A percentile compares a stretch with the other conserved stretches of the same genome.
Conservation (phyloP, 1,284 basidiomycete species). For the Tremellales sp. region DNA sequence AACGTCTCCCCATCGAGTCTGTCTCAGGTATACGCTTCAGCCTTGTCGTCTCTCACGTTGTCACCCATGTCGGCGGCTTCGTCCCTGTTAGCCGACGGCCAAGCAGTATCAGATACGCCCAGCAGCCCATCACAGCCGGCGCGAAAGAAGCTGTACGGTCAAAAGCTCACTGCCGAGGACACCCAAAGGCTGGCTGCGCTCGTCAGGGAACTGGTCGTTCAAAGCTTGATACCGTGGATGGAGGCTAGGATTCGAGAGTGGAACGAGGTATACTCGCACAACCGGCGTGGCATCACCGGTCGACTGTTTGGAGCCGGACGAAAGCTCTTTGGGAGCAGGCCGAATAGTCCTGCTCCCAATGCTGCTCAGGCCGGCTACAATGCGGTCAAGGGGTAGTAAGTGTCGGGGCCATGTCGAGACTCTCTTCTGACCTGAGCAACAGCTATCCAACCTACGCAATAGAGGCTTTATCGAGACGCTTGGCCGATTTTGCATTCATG, state of each 20-base stretch:
- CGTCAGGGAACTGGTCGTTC: conserved; percentile 81
- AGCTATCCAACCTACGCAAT: conserved; percentile 51
- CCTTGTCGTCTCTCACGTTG: conserved; percentile 36
- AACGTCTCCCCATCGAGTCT: conserved; percentile 26
- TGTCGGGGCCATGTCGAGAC: not conserved
- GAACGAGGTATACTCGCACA: conserved; percentile 87
- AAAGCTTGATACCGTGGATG: conserved; percentile 94
- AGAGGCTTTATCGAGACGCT: conserved; percentile 55
- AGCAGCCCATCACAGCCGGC: conserved; percentile 13
- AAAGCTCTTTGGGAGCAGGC: conserved; percentile 51
- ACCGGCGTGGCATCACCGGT: conserved; percentile 79
- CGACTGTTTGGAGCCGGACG: conserved; percentile 71
- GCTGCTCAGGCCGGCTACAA: conserved; percentile 36
- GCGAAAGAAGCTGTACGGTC: conserved; percentile 30
- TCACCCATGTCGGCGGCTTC: conserved; percentile 30
- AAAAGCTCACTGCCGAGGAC: conserved; percentile 65
- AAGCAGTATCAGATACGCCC: conserved; percentile 11
- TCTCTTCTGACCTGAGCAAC: conserved; percentile 23
- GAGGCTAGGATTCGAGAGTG: conserved; percentile 88
- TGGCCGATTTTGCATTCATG: conserved; percentile 94
- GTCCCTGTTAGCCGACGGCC: conserved; percentile 10
- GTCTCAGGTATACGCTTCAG: conserved; percentile 40
- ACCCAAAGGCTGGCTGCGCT: conserved; percentile 76
- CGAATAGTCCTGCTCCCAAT: conserved; percentile 38
- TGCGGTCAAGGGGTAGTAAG: conserved; percentile 42